These are phyloP conservation scores for Starmerella bacillaris DNA, from an alignment of 805 yeast species.

Conservation along the genomic window DNA sequence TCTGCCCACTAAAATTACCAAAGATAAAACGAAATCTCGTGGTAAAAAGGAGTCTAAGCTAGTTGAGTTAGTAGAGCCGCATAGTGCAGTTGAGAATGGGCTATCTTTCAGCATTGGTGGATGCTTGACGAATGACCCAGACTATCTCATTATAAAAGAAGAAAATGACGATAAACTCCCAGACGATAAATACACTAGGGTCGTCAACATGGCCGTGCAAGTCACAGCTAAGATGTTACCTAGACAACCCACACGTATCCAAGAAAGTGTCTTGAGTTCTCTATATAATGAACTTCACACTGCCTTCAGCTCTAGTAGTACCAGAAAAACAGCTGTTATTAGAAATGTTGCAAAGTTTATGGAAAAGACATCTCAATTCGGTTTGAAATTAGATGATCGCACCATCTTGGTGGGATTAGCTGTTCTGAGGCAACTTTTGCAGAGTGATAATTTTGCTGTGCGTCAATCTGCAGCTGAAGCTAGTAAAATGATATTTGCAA, in stretches of 20 bases:
- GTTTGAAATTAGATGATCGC: slow-evolving; percentile 12
- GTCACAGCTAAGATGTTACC: slow-evolving; percentile 58
- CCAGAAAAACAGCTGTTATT: slow-evolving; percentile 7
- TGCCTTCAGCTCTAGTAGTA: slow-evolving; percentile 18
- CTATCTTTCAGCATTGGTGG: not conserved
- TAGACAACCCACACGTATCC: slow-evolving; percentile 54
- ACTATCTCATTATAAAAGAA: not conserved
- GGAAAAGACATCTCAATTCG: slow-evolving; percentile 1
- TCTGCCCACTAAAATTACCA: not conserved
- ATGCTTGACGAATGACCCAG: slow-evolving; percentile 5
- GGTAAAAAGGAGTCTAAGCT: not conserved
- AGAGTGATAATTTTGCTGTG: slow-evolving; percentile 26
- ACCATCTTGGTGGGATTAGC: slow-evolving; percentile 35
- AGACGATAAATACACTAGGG: slow-evolving; percentile 7
- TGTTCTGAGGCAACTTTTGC: slow-evolving; percentile 30
- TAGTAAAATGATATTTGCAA: slow-evolving; percentile 34
- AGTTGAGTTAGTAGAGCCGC: not conserved
- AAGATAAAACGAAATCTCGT: not conserved
- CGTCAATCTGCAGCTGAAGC: slow-evolving; percentile 37
- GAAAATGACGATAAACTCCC: not conserved
- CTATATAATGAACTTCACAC: slow-evolving; percentile 35
- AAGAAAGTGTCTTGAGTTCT: slow-evolving; percentile 71
- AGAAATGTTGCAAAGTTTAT: slow-evolving; percentile 9
- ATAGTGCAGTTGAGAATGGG: slow-evolving; percentile 2
- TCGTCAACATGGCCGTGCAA: slow-evolving; percentile 65